Evolutionary conservation across 31 red algal species (phyloP).

Genomic region (Asparagopsis taxiformis): DNA sequence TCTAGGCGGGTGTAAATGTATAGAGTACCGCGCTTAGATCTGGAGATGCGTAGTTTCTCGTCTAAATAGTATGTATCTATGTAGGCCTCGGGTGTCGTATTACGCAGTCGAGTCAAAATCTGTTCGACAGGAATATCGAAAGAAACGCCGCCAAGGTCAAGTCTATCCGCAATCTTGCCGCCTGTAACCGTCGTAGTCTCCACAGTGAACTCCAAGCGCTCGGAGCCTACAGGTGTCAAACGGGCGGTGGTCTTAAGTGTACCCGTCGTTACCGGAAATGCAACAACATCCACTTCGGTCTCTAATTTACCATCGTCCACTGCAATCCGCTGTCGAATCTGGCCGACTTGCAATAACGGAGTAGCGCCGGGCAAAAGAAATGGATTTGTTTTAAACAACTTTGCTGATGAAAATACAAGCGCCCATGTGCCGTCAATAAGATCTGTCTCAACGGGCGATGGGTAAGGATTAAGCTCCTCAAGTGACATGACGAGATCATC

Average conservation of each 20-base stretch:
- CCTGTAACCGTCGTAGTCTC: conserved; percentile 81
- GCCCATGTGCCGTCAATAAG: conserved; percentile 82
- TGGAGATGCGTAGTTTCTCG: conserved; percentile 75
- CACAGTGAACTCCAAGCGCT: conserved; percentile 77
- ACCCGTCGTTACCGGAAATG: conserved; percentile 75
- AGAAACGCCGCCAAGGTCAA: conserved; percentile 87
- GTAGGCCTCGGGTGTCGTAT: conserved; percentile 58
- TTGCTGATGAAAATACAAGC: conserved; percentile 75
- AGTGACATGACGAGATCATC: conserved; percentile 83
- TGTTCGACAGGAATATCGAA: conserved; percentile 82
- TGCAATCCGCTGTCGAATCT: conserved; percentile 67
- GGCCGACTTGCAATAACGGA: conserved; percentile 71
- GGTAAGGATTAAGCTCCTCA: conserved; percentile 78
- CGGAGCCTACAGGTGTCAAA: conserved; percentile 75
- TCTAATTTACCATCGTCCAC: conserved; percentile 69
- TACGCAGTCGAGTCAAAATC: conserved; percentile 55
- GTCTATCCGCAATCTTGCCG: conserved; percentile 49
- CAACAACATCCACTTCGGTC: conserved; percentile 77
- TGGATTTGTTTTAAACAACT: conserved; percentile 63
- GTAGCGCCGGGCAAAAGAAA: conserved; percentile 43
- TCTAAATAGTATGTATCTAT: conserved; percentile 91
- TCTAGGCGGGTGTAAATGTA: conserved; percentile 65
- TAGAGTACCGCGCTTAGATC: conserved; percentile 59
- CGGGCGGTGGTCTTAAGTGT: conserved; percentile 59
- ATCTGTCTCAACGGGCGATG: conserved; percentile 70